phyloP scores from a whole-genome alignment of 2,329 filamentous ascomycete species.

The Pseudogymnoascus sp. region DNA sequence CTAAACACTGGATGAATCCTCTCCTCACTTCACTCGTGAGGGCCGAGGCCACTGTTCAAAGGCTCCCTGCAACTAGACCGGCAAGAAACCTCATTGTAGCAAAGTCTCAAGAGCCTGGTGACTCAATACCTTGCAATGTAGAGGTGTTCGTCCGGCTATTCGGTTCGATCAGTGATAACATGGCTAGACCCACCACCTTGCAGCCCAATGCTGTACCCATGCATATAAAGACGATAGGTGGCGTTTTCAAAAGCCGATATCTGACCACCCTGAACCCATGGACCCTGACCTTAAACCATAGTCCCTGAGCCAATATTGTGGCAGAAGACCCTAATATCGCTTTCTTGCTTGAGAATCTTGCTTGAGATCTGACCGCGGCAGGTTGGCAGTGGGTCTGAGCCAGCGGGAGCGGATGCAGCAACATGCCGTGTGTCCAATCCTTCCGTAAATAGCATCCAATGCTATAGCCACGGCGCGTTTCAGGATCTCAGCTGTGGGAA shows the following conservation, averaged over 20 bases:
- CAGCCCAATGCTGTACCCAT: not conserved
- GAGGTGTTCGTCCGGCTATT: not conserved
- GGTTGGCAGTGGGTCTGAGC: not conserved
- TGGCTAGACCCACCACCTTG: not conserved
- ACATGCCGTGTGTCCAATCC: not conserved
- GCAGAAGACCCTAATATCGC: not conserved
- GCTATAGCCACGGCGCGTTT: not conserved
- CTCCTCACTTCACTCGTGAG: not conserved
- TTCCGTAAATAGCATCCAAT: conserved; percentile 2
- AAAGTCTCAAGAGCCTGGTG: not conserved
- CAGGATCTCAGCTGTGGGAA: not conserved
- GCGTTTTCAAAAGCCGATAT: not conserved
- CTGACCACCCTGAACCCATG: not conserved
- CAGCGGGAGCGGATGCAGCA: not conserved
- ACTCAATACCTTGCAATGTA: not conserved
- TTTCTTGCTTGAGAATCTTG: not conserved
- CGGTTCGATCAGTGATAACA: not conserved
- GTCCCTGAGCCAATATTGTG: not conserved
- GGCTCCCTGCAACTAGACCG: not conserved
- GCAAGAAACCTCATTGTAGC: not conserved
- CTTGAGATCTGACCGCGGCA: not conserved
- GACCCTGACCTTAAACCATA: not conserved
- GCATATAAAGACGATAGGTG: not conserved
- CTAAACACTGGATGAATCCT: not conserved
- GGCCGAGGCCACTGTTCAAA: not conserved